phyloP scores from a whole-genome alignment of 2,329 filamentous ascomycete species.

The Penicillium rolfsii region DNA sequence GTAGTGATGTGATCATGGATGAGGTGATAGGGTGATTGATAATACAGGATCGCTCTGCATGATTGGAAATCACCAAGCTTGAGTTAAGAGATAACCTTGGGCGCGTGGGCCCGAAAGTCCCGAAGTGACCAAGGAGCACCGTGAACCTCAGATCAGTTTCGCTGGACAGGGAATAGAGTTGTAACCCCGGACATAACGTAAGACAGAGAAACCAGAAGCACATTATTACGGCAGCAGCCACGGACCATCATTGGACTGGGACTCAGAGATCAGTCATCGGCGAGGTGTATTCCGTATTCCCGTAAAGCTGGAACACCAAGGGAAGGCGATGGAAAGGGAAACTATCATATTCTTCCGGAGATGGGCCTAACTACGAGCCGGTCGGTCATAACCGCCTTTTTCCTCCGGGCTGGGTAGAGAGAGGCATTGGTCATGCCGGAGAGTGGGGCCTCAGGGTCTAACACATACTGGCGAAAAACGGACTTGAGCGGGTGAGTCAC shows the following conservation, averaged over 20 bases:
- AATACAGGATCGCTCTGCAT: background rate
- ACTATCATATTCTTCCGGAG: background rate
- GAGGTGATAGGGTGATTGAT: conserved; percentile 5
- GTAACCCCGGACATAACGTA: background rate
- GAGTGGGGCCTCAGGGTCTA: conserved; percentile 11
- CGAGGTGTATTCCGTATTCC: background rate
- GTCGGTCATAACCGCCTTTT: conserved; percentile 3
- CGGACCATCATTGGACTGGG: no score
- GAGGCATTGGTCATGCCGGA: conserved; percentile 10
- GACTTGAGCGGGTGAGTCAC: conserved; percentile 15
- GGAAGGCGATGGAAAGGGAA: background rate
- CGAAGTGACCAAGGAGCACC: background rate
- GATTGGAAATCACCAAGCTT: conserved; percentile 6
- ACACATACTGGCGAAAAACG: conserved; percentile 7
- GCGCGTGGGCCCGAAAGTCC: background rate
- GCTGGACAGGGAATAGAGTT: background rate
- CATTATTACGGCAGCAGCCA: no score
- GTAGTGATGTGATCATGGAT: background rate
- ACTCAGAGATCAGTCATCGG: background rate
- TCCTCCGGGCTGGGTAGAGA: conserved; percentile 2
- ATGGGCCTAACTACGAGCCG: conserved; percentile 9
- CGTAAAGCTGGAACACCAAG: background rate
- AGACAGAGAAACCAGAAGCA: background rate
- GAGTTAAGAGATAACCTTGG: conserved; percentile 3
- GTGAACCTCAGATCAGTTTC: no score